Conservation (phyloP, 2,329 filamentous ascomycete genomes). For the Verruconis gallopava region DNA sequence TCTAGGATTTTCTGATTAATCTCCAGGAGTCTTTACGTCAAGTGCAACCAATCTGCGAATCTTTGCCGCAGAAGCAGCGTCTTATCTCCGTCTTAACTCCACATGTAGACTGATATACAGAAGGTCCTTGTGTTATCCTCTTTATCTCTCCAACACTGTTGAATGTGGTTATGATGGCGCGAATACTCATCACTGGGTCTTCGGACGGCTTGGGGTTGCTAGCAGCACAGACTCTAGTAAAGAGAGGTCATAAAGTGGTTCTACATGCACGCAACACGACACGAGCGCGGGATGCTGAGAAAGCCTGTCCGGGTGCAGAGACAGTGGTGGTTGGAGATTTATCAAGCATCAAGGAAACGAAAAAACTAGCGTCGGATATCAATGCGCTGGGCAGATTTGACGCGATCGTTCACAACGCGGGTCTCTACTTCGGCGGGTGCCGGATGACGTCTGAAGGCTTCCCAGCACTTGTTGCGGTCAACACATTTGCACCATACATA, state of each 20-base stretch:
- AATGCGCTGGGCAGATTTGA: constrained; percentile 40
- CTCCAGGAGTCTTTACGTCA: too few species aligned
- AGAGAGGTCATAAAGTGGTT: constrained; percentile 41
- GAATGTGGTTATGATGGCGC: constrained; percentile 25
- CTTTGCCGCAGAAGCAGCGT: too few species aligned
- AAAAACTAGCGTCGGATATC: constrained; percentile 37
- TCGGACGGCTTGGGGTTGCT: constrained; percentile 43
- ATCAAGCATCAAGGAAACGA: constrained; percentile 37
- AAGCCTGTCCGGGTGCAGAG: constrained; percentile 37
- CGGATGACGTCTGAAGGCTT: constrained; percentile 34
- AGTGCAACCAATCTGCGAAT: too few species aligned
- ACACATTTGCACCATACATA: constrained; percentile 45
- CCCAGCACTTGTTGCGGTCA: constrained; percentile 40
- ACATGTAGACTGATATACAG: too few species aligned
- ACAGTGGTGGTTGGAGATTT: constrained; percentile 42
- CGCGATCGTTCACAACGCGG: constrained; percentile 46
- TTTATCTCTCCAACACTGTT: too few species aligned
- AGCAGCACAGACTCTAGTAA: constrained; percentile 37
- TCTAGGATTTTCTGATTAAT: too few species aligned
- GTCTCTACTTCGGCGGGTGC: constrained; percentile 32
- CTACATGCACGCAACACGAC: constrained; percentile 44
- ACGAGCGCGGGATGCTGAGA: constrained; percentile 36
- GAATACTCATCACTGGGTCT: constrained; percentile 44
- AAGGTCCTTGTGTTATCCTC: too few species aligned
- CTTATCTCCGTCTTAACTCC: too few species aligned